Base-by-base conservation (phyloP, 2,329 filamentous ascomycete genomes). In the Nemania serpens region DNA sequence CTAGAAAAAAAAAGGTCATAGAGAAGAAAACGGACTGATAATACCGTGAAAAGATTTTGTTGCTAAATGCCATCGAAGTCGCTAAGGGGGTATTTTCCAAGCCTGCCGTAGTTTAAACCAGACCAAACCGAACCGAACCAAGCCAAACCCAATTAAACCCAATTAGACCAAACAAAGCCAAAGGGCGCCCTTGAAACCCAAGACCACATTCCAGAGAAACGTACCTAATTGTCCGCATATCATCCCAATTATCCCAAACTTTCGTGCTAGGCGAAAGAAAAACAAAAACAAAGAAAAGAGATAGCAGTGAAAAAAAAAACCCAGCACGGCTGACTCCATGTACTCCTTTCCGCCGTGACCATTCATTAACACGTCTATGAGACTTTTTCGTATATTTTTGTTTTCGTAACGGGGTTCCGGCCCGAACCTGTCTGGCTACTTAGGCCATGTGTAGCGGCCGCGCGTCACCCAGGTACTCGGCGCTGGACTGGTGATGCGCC, bases 401-500 rank as follows among this genome's bases (percentile, higher is more conserved):
- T 7, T 29, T 29, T 29, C 25, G 25, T 29, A 29, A 29, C 25
- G 25, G 25, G 25, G 3, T 29, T 3, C 25, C 25, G 4, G 4
- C 25, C 25, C 7, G 3, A 29, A 7, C 25, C 25, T 29, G 7
- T 34, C 11, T 5, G 11, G 11, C 11, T 3, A 33, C 3, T 22
- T 63, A 64, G 6, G 46, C 41, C 13, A 55, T 15, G 36, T 55
- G 55, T 18, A 53, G 20, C 37, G 52, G 36, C 33, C 47, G 47
- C 53, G 43, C 50, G 29, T 57, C 59, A 11, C 48, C 39, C 29
- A 64, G 46, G 20, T 46, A 34, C 49, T 64, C 62, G 33, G 62
- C 50, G 36, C 62, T 64, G 13, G 50, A 56, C 12, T 64, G 59
- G 45, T 62, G 59, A 39, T 55, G 58, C 34, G 55, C 55, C 39